Percentiles rank a stretch among this genome's conserved stretches.
Evolutionary conservation across 1,284 basidiomycete genomes (phyloP).

Genomic region (Bondarzewia mesenterica): DNA sequence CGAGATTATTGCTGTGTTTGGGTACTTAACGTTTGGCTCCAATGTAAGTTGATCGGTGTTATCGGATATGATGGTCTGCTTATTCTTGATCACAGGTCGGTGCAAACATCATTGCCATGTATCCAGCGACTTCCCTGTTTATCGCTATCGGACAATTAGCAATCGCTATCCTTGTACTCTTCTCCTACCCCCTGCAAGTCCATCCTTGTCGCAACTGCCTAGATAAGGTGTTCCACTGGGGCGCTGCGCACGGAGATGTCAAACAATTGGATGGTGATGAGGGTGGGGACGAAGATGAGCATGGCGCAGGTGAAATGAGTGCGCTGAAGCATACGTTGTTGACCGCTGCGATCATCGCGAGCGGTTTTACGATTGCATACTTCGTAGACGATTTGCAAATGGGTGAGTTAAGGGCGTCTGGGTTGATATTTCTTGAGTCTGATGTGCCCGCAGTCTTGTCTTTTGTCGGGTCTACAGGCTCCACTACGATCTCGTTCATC

Average conservation of each 20-base stretch:
- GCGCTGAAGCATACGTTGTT: slow-evolving; percentile 66
- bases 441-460: slow-evolving; percentile 62
- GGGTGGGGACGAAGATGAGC: slow-evolving; percentile 42
- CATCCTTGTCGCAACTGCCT: slow-evolving; percentile 91
- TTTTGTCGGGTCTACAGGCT: slow-evolving; percentile 95
- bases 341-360: slow-evolving; percentile 64
- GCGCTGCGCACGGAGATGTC: slow-evolving; percentile 15
- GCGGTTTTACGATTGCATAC: slow-evolving; percentile 75
- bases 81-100: slow-evolving; percentile 48
- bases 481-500: slow-evolving; percentile 96
- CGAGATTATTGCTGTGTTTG: slow-evolving; percentile 79
- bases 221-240: slow-evolving; percentile 75
- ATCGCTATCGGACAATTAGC: slow-evolving; percentile 91
- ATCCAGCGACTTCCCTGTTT: slow-evolving; percentile 87
- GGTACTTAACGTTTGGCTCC: slow-evolving; percentile 93
- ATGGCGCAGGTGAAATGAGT: slow-evolving; percentile 62
- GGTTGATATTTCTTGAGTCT: background rate
- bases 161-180: slow-evolving; percentile 84
- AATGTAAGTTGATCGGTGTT: slow-evolving; percentile 33
- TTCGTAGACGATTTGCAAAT: slow-evolving; percentile 78
- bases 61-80: background rate
- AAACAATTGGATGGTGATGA: slow-evolving; percentile 24
- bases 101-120: slow-evolving; percentile 92
- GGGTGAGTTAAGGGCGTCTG: slow-evolving; percentile 41
- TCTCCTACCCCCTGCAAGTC: slow-evolving; percentile 90